Evolutionary conservation across 1,284 basidiomycete genomes (phyloP).

Genomic region (Tremellales sp.): DNA sequence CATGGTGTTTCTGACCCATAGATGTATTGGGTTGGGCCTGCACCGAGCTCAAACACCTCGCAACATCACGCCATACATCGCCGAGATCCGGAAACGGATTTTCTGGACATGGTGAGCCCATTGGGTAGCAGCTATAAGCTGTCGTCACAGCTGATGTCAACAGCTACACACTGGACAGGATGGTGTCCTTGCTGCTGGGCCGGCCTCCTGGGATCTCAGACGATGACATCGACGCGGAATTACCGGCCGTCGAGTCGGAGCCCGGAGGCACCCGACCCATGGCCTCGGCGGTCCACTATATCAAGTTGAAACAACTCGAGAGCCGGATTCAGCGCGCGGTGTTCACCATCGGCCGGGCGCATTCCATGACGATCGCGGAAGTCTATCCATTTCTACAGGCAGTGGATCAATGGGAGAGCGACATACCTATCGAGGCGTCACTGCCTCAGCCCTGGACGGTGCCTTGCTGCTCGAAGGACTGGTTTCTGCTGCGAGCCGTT

Average conservation of each 20-base stretch:
- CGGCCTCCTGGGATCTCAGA: slow-evolving; percentile 21
- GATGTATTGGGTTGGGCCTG: slow-evolving; percentile 18
- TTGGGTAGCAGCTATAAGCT: not conserved
- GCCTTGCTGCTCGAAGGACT: slow-evolving; percentile 17
- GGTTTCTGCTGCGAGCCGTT: slow-evolving; percentile 18
- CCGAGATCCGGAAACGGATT: slow-evolving; percentile 21
- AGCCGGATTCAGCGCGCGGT: slow-evolving; percentile 20
- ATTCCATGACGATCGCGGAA: not conserved
- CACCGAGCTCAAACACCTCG: slow-evolving; percentile 10
- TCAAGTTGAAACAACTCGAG: slow-evolving; percentile 21
- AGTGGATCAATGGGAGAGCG: slow-evolving; percentile 16
- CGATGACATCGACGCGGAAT: slow-evolving; percentile 21
- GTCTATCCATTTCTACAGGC: slow-evolving; percentile 8
- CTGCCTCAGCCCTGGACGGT: slow-evolving; percentile 1
- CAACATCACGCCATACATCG: slow-evolving; percentile 8
- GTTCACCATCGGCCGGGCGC: slow-evolving; percentile 8
- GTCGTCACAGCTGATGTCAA: not conserved
- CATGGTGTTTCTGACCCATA: no score
- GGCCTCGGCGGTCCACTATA: slow-evolving; percentile 19
- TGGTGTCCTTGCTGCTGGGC: slow-evolving; percentile 16
- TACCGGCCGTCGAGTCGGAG: slow-evolving; percentile 7
- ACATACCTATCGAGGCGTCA: slow-evolving; percentile 13
- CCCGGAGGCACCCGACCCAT: slow-evolving; percentile 6
- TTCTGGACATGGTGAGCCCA: slow-evolving; percentile 22
- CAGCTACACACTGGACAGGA: slow-evolving; percentile 20